Evolutionary conservation across 352 stramenopile genomes (phyloP).

Genomic region (Globisporangium radiosum): DNA sequence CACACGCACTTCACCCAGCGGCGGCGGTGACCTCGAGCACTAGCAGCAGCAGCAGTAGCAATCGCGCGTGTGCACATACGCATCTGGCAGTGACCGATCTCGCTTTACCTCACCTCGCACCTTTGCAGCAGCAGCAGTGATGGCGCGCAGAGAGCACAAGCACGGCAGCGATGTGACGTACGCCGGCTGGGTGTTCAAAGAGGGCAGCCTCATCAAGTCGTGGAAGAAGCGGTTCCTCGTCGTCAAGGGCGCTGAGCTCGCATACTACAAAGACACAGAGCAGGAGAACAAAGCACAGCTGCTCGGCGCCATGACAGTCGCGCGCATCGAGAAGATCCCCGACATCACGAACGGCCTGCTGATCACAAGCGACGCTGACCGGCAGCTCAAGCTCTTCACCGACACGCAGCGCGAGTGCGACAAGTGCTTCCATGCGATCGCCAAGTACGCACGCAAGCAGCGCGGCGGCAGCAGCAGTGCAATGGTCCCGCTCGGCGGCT

Average conservation of each 20-base stretch:
- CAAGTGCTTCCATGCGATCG: conserved; percentile 65
- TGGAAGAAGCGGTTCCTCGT: conserved; percentile 86
- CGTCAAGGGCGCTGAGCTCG: conserved; percentile 62
- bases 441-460: conserved; percentile 37
- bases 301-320: conserved; percentile 60
- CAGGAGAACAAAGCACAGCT: conserved; percentile 61
- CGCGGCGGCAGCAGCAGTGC: conserved; percentile 5
- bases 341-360: conserved; percentile 75
- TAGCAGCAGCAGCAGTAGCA: too few relatives aligned
- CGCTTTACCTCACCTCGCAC: background rate
- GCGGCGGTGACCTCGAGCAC: too few relatives aligned
- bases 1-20: too few relatives aligned
- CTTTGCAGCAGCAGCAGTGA: background rate
- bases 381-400: conserved; percentile 77
- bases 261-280: conserved; percentile 78
- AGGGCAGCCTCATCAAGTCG: conserved; percentile 69
- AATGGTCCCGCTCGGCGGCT: background rate
- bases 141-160: background rate
- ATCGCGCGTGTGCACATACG: too few relatives aligned
- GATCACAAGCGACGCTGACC: conserved; percentile 53
- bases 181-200: conserved; percentile 73
- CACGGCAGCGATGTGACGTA: conserved; percentile 50
- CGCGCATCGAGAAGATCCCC: conserved; percentile 48
- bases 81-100: too few relatives aligned
- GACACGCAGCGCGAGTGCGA: conserved; percentile 65